Conservation (phyloP, 768 basidiomycete genomes). For the Dentipellis fragilis region DNA sequence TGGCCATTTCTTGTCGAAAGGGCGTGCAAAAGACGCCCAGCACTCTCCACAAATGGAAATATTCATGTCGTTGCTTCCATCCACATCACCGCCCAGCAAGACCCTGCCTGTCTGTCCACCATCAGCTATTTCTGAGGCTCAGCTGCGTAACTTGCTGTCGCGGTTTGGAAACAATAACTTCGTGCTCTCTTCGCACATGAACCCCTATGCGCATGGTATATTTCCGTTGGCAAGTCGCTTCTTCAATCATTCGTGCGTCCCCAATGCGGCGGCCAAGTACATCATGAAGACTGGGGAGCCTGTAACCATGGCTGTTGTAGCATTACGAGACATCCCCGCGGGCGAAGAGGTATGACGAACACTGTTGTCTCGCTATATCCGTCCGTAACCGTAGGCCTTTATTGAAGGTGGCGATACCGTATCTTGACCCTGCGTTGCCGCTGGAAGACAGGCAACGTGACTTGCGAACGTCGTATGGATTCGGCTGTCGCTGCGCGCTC, state of each 20-base stretch:
- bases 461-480: conserved; percentile 55
- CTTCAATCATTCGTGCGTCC: conserved; percentile 77
- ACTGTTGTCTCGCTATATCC: not conserved
- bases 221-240: conserved; percentile 71
- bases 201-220: conserved; percentile 60
- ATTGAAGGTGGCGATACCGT: conserved; percentile 59
- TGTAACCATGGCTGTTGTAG: conserved; percentile 54
- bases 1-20: conserved; percentile 20
- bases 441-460: conserved; percentile 48
- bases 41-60: not conserved
- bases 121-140: not conserved
- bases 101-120: conserved; percentile 17
- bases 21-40: not conserved
- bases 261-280: conserved; percentile 63
- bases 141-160: conserved; percentile 29
- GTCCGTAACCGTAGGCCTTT: not conserved
- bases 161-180: conserved; percentile 82
- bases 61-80: conserved; percentile 17
- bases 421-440: conserved; percentile 65
- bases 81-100: conserved; percentile 19
- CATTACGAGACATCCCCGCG: conserved; percentile 42
- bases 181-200: conserved; percentile 63
- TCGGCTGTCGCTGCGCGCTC: conserved; percentile 51
- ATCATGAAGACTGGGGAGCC: conserved; percentile 26
- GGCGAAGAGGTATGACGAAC: conserved; percentile 52